Evolutionary conservation across 164 flowering plant genomes (phyloP), one percentile per base, ranked within the genome.

Genomic region (Nelumbo lutea): DNA sequence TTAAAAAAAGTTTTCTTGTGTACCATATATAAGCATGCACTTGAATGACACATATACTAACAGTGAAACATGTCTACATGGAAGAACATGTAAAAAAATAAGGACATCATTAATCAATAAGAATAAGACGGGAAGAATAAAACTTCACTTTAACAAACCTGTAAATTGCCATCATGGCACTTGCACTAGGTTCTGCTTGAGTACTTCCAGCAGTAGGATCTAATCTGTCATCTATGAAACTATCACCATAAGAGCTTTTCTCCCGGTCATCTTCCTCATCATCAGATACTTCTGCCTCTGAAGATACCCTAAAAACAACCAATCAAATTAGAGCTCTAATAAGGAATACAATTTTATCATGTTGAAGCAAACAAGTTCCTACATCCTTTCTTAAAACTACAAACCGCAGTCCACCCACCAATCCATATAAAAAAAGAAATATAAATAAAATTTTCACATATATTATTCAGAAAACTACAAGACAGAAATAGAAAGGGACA

Each of bases 111-210:
- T 63, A 47, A 14, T 59, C 39, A 7, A 2, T 6, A 51, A 43
- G 41, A 10, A 52, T 57, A 7, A 42, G 41, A 6, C 44, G 38
- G 41, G 51, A 57, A 27, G 42, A 11, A 56, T 38, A 6, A 61
- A 56, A 8, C 2, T 10, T 13, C 3, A 3, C 2, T 9, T 9
- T n/a, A 41, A n/a, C 67, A 64, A 6, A 93, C 98, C 98, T 93
- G 86, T 93, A 93, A 69, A 91, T 70, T 63, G 91, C 90, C 94
- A 93, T 86, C 97, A 91, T 93, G 81, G 89, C 96, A 70, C 67
- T 38, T 68, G 72, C 72, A 71, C 76, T 57, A 66, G 69, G 73
- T 75, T 76, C 91, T 74, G 85, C 74, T 73, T 79, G 89, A 69
- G 85, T 79, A 74, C 65, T 73, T 64, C 82, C 72, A 27, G 73